These are phyloP conservation scores for Purpureocillium takamizusanense DNA, from an alignment of 2,329 filamentous ascomycete genomes.

Conservation along the genomic window DNA sequence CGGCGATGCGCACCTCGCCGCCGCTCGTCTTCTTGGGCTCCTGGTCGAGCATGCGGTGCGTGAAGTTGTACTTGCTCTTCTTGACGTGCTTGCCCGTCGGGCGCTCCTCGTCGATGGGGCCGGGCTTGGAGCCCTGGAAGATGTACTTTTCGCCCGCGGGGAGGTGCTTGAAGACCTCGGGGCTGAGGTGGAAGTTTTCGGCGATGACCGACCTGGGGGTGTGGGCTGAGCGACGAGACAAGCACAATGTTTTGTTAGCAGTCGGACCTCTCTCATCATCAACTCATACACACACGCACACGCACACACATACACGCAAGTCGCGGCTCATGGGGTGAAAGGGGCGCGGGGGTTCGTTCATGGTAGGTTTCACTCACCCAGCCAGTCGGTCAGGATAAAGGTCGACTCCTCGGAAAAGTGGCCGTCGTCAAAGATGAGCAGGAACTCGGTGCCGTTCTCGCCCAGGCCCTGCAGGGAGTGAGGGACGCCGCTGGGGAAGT, in stretches of 20 bases:
- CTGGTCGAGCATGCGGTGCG: slow-evolving; percentile 63
- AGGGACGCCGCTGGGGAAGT: slow-evolving; percentile 69
- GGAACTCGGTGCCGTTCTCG: slow-evolving; percentile 46
- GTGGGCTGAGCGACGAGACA: slow-evolving; percentile 35
- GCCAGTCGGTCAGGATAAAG: slow-evolving; percentile 66
- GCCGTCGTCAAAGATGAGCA: slow-evolving; percentile 40
- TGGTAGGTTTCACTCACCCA: slow-evolving; percentile 39
- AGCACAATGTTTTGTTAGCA: too few species aligned
- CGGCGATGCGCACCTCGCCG: slow-evolving; percentile 64
- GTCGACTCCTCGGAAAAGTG: slow-evolving; percentile 54
- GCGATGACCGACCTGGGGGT: slow-evolving; percentile 63
- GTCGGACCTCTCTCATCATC: too few species aligned
- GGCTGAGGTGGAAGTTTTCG: slow-evolving; percentile 67
- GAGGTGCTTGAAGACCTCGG: slow-evolving; percentile 61
- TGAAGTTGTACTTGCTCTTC: slow-evolving; percentile 59
- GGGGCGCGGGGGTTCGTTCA: accelerated
- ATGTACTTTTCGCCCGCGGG: slow-evolving; percentile 66
- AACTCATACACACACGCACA: too few species aligned
- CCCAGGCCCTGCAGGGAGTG: slow-evolving; percentile 68
- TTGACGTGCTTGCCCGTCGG: slow-evolving; percentile 53
- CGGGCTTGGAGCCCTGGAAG: slow-evolving; percentile 60
- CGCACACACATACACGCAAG: too few species aligned
- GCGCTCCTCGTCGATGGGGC: slow-evolving; percentile 55
- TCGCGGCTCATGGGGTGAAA: too few species aligned
- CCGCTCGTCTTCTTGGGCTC: slow-evolving; percentile 57